Base-by-base conservation (phyloP, 2,329 filamentous ascomycete species). In the Chrysoporthe cubensis region DNA sequence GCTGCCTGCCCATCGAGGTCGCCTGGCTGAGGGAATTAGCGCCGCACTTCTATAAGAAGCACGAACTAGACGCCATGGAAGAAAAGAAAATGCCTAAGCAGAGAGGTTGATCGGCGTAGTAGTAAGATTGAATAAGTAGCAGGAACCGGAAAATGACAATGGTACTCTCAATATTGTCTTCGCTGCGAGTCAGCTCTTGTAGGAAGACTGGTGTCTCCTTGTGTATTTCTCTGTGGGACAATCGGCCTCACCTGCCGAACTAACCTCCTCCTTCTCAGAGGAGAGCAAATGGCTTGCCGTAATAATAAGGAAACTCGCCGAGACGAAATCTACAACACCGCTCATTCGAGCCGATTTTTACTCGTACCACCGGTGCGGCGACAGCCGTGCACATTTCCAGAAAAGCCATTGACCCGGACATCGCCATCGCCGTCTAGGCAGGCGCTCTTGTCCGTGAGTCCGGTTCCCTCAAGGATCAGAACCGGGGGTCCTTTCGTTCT, bases 1-100 rank as follows among this genome's bases (percentile, higher is more conserved):
- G 88, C 74, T 91, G 91, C 68, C 90, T 97, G 84, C 94, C 94
- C 0, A 87, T 98, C 64, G 90, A 96, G 75, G 84, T 91, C 0
- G 88, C 89, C 76, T 97, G 94, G 94, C 77, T 99, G 73, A 87
- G 89, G 7, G 95, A 98, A 79, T 88, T 96, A 69, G 96, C 96
- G 70, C 95, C 95, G 70, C 96, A 98, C 81, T 97, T 94, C 76
- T 93, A 97, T 78, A 97, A 97, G 81, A 91, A 92, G 81, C 91
- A 93, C 80, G 94, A 97, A 76, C 78, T 97, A 52, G 95, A 97
- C 75, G 89, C 85, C 21, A 76, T 97, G 73, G 93, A 93, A 75
- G 91, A 93, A 69, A 92, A 88, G 81, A 97, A 93, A 79, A 71
- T 79, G 73, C 77, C 78, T 9, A 78, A 78, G 70, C 71, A 72